A percentile compares a stretch with the other conserved stretches of the same genome.
Conservation (phyloP, 441 rosid species). For the Brassica hybrid region DNA sequence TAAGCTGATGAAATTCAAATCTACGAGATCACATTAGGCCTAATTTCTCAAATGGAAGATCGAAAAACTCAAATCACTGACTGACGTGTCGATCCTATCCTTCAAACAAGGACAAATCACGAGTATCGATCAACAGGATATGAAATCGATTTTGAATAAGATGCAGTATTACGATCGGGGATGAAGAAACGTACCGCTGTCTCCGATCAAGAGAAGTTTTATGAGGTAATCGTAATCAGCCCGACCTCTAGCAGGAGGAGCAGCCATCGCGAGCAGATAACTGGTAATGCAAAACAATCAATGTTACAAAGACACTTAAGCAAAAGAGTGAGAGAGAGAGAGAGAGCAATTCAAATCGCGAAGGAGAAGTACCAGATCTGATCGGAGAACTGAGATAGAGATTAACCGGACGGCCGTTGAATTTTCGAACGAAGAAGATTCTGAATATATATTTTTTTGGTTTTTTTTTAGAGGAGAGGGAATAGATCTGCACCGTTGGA, state of each 20-base stretch:
- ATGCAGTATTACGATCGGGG: constrained; percentile 20
- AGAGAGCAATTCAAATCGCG: constrained; percentile 5
- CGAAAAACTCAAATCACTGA: neutral
- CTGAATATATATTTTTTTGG: neutral
- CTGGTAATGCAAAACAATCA: constrained; percentile 14
- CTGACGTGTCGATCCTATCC: constrained; percentile 8
- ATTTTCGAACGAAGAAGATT: constrained; percentile 24
- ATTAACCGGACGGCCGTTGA: constrained; percentile 46
- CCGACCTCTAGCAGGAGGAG: constrained; percentile 78
- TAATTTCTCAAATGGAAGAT: constrained; percentile 7
- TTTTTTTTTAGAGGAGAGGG: constrained; percentile 15
- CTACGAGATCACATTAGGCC: neutral
- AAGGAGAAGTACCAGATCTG: constrained; percentile 58
- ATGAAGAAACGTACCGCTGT: constrained; percentile 57
- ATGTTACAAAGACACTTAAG: constrained; percentile 3
- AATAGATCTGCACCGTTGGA: constrained; percentile 53
- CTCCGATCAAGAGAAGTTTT: constrained; percentile 77
- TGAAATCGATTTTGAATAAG: neutral
- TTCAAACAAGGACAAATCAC: neutral
- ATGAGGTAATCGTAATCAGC: constrained; percentile 82
- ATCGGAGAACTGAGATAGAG: constrained; percentile 24
- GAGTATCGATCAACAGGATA: neutral
- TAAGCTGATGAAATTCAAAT: constrained; percentile 8
- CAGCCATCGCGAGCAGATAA: constrained; percentile 54
- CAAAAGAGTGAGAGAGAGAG: neutral